phyloP scores from a whole-genome alignment of 1,284 basidiomycete species.

The Peniophora sp. region DNA sequence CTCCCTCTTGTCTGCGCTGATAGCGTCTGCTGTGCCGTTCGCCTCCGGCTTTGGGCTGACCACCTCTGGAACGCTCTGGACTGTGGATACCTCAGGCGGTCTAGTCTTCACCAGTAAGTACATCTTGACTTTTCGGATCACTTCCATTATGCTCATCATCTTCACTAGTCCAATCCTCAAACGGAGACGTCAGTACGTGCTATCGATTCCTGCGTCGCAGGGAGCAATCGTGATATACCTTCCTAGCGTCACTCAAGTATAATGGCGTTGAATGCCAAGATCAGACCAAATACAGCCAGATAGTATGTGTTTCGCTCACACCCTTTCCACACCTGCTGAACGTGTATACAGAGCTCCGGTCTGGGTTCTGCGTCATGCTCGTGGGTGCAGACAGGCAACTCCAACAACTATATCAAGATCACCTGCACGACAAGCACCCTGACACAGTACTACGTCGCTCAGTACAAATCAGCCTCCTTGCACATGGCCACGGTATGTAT shows the following conservation, averaged over 20 bases:
- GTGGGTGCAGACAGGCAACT: slow-evolving; percentile 15
- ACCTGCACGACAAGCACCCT: slow-evolving; percentile 25
- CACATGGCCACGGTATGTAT: slow-evolving; percentile 25
- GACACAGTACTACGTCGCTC: slow-evolving; percentile 20
- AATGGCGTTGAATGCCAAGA: slow-evolving; percentile 28
- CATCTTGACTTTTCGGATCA: not conserved
- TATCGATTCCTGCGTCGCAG: too few relatives aligned
- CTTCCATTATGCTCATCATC: not conserved
- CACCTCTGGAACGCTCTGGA: slow-evolving; percentile 29
- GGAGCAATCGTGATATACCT: not conserved
- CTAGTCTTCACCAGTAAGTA: slow-evolving; percentile 37
- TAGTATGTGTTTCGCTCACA: slow-evolving; percentile 8
- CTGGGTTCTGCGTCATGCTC: slow-evolving; percentile 24
- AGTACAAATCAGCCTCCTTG: slow-evolving; percentile 24
- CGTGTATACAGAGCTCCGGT: slow-evolving; percentile 15
- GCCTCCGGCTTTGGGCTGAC: slow-evolving; percentile 32
- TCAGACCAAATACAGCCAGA: slow-evolving; percentile 22
- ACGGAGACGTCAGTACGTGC: too few relatives aligned
- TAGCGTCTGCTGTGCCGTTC: not conserved
- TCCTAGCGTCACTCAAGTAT: slow-evolving; percentile 23
- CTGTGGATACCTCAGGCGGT: slow-evolving; percentile 37
- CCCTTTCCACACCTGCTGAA: not conserved
- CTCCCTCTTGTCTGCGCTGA: not conserved
- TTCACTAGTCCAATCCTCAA: too few relatives aligned
- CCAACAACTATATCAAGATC: slow-evolving; percentile 27